A percentile compares a stretch with the other conserved stretches of the same genome.
These are phyloP conservation scores for Macrophomina pseudophaseolina DNA, from an alignment of 2,329 filamentous ascomycete species.

Conservation along the genomic window DNA sequence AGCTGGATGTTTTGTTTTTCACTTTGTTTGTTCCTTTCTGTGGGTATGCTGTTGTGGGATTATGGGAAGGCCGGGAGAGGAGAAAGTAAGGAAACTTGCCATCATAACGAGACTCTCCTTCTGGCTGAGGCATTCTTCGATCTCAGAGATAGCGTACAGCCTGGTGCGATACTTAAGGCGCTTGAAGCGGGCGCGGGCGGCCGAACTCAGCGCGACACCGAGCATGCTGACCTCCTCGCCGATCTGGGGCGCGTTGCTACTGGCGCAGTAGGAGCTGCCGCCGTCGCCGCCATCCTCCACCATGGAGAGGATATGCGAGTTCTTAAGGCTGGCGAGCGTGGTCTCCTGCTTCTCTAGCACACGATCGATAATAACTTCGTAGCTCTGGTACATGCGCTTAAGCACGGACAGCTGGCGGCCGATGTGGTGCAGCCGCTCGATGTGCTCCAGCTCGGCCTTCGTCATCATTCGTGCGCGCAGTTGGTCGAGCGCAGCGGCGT, in stretches of 20 bases:
- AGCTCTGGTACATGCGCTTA: slow-evolving; percentile 65
- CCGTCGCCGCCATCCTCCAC: slow-evolving; percentile 32
- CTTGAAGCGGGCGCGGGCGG: slow-evolving; percentile 63
- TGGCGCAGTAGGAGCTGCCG: slow-evolving; percentile 36
- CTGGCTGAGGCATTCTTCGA: slow-evolving; percentile 68
- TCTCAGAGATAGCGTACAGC: slow-evolving; percentile 66
- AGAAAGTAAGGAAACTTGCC: slow-evolving; percentile 48
- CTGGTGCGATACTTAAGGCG: slow-evolving; percentile 64
- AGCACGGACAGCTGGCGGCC: slow-evolving; percentile 66
- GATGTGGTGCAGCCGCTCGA: slow-evolving; percentile 62
- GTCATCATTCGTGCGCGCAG: slow-evolving; percentile 62
- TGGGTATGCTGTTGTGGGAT: too few species aligned
- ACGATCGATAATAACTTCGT: slow-evolving; percentile 65
- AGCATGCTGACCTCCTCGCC: slow-evolving; percentile 45
- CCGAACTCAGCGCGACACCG: slow-evolving; percentile 52
- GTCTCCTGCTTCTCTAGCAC: slow-evolving; percentile 56
- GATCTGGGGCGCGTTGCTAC: slow-evolving; percentile 17
- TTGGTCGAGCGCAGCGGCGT: slow-evolving; percentile 54
- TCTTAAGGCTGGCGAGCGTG: slow-evolving; percentile 51
- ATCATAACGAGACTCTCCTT: slow-evolving; percentile 73
- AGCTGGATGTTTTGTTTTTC: too few species aligned
- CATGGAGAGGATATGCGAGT: slow-evolving; percentile 42
- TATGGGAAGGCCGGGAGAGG: neutral
- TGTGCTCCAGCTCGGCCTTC: slow-evolving; percentile 51
- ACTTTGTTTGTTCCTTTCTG: too few species aligned